Conservation (phyloP, 768 basidiomycete species). For the Trametes coccinea region DNA sequence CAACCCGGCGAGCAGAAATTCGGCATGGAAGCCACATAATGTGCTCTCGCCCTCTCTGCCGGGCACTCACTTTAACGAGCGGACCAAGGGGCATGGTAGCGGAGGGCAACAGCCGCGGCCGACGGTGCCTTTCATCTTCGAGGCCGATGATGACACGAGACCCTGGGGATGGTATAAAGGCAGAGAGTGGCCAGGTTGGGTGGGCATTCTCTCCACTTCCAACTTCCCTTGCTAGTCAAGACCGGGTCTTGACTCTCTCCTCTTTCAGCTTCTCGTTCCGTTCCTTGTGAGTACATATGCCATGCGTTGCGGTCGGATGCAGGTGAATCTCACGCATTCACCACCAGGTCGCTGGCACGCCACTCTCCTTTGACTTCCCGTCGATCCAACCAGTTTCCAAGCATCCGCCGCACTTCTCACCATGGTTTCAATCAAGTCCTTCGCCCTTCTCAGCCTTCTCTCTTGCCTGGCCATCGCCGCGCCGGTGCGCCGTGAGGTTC, state of each 20-base stretch:
- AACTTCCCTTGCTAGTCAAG: constrained; percentile 40
- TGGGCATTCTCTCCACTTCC: constrained; percentile 5
- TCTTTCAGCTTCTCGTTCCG: neutral
- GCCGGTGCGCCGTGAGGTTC: constrained; percentile 60
- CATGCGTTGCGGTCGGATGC: too few relatives aligned
- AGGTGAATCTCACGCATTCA: neutral
- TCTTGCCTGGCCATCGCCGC: constrained; percentile 39
- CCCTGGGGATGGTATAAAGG: constrained; percentile 10
- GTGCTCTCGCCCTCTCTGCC: neutral
- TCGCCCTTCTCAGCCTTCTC: constrained; percentile 38
- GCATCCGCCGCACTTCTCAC: constrained; percentile 24
- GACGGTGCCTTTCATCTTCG: constrained; percentile 1
- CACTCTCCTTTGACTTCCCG: constrained; percentile 8
- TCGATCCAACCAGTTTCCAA: constrained; percentile 28
- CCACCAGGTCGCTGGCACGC: constrained; percentile 25
- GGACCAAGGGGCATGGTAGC: too few relatives aligned
- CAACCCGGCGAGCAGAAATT: constrained; percentile 6
- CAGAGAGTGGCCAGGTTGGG: neutral
- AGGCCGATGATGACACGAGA: neutral
- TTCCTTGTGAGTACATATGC: neutral
- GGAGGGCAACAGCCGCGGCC: constrained; percentile 12
- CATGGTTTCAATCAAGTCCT: constrained; percentile 41
- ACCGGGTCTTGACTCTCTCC: constrained; percentile 50
- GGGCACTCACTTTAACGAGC: too few relatives aligned
- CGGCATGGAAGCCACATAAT: neutral